Percentiles rank a stretch among this genome's conserved stretches.
These are phyloP conservation scores for Ceratocystis huliohia DNA, from an alignment of 2,329 filamentous ascomycete genomes.

Conservation along the genomic window DNA sequence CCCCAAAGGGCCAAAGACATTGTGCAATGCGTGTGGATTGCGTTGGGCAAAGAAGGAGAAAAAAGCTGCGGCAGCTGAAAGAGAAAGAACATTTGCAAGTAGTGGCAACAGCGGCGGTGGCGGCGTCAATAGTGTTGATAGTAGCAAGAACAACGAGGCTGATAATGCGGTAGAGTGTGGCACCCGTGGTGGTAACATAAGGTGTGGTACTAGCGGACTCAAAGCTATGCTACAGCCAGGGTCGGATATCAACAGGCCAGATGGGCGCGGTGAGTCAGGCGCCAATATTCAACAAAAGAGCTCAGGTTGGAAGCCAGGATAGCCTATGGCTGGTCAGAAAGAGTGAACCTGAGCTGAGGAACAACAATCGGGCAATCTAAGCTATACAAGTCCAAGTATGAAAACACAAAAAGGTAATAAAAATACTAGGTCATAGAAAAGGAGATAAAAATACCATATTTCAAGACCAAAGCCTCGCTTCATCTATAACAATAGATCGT, in stretches of 20 bases:
- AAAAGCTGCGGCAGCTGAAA: conserved; percentile 34
- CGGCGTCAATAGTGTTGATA: not conserved
- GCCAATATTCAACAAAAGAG: not conserved
- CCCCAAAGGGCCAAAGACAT: conserved; percentile 79
- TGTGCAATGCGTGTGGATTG: conserved; percentile 87
- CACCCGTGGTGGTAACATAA: not conserved
- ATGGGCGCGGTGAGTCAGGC: not conserved
- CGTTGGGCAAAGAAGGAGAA: conserved; percentile 73
- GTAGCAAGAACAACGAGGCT: not conserved
- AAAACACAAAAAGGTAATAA: conserved; percentile 22
- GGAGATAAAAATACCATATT: conserved; percentile 1
- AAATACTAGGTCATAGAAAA: not conserved
- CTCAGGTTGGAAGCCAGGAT: conserved; percentile 4
- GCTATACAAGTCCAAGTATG: not conserved
- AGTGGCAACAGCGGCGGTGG: not conserved
- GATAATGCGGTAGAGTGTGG: not conserved
- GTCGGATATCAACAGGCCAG: not conserved
- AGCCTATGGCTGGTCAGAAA: not conserved
- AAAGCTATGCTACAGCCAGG: not conserved
- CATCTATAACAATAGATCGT: not conserved
- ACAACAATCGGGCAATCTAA: not conserved
- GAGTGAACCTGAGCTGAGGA: not conserved
- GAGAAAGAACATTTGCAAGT: conserved; percentile 20
- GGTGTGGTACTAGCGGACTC: not conserved
- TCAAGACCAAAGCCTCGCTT: not conserved